Conservation (phyloP, 768 basidiomycete genomes). For the Termitomyces sp. region DNA sequence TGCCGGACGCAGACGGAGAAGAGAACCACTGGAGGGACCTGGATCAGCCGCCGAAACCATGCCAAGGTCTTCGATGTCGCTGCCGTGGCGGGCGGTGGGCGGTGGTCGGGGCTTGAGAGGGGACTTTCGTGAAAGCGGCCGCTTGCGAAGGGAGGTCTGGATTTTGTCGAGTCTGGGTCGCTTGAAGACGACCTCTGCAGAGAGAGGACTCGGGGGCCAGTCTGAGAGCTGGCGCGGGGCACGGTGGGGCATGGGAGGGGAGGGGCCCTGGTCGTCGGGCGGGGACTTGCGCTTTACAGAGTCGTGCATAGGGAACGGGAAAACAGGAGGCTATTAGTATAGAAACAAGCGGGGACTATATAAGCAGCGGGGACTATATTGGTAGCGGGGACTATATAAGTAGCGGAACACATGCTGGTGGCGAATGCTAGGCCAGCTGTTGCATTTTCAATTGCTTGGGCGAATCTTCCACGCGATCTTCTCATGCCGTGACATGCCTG, state of each 20-base stretch:
- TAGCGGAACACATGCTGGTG: constrained; percentile 40
- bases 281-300: constrained; percentile 67
- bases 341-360: neutral
- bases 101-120: constrained; percentile 15
- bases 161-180: constrained; percentile 38
- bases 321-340: too few species aligned
- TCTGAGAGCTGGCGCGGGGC: constrained; percentile 39
- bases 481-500: constrained; percentile 34
- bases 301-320: constrained; percentile 48
- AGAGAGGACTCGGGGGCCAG: constrained; percentile 28
- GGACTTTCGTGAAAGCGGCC: constrained; percentile 17
- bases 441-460: constrained; percentile 12
- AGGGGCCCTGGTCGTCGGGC: constrained; percentile 35
- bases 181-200: constrained; percentile 28
- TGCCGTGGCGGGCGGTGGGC: constrained; percentile 30
- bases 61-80: constrained; percentile 44
- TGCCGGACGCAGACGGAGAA: constrained; percentile 27
- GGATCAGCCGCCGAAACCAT: constrained; percentile 38
- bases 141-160: constrained; percentile 20
- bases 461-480: constrained; percentile 23
- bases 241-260: constrained; percentile 11
- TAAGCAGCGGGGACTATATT: constrained; percentile 1
- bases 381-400: constrained; percentile 23
- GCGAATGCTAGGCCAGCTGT: constrained; percentile 11
- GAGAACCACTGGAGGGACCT: constrained; percentile 42